Base-by-base conservation (phyloP, 148 eudicot genomes). In the Polygonum aviculare region DNA sequence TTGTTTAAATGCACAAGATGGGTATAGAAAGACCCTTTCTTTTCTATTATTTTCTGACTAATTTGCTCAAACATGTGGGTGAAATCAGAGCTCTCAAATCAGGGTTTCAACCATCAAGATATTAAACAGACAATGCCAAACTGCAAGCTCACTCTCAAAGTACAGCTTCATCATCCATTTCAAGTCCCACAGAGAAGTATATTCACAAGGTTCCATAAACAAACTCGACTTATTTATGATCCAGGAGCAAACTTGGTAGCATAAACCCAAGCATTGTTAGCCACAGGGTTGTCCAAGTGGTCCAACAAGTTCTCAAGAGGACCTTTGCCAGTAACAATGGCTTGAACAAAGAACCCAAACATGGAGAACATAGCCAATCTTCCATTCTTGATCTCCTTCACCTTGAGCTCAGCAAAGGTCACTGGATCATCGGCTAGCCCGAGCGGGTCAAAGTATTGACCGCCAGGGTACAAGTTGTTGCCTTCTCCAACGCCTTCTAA, bases 301-400 rank as follows among this genome's bases (percentile, higher is more conserved):
- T 92, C 97, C 84, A 92, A 77, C 31, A 92, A 81, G 80, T 92
- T 92, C 86, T 92, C 92, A 60, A 91, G 82, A 1, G 97, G 97
- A 10, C 97, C 97, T 74, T 91, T 89, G 18, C 93, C 89, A 2
- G 97, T 91, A 5, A 91, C 93, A 55, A 91, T 91, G 31, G 97
- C 97, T 77, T 91, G 97, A 15, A 91, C 91, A 76, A 89, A 91
- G 88, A 91, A 91, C 0, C 97, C 97, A 69, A 89, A 91, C 97
- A 91, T 89, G 1, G 97, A 91, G 84, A 91, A 91, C 93, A 91
- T 91, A 41, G 91, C 97, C 39, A 91, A 83, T 49, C 93, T 89
- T 11, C 93, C 97, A 51, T 91, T 91, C 87, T 91, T 89, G 78
- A 91, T 88, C 81, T 89, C 96, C 82, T 92, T 92, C 73, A 93